Evolutionary conservation across 306 rosid species (phyloP), one percentile per base, ranked within the genome.

Genomic region (Ochetophila trinervis): DNA sequence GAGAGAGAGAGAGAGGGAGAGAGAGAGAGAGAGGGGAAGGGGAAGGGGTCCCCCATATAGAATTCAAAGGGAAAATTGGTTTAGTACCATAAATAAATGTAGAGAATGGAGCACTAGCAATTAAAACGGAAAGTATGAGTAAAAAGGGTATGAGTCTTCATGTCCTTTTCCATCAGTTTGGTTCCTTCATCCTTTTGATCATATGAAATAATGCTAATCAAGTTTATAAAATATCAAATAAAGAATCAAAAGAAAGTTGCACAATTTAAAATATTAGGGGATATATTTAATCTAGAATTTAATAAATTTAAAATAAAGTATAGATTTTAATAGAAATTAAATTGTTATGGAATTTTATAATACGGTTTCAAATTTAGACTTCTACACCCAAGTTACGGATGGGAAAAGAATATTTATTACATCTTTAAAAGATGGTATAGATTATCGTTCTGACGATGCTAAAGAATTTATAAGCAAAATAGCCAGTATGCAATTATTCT

Each of bases 161-260:
- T 36, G 49, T 8, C 0, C 2, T 37, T n/a, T 34, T 20, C 18
- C 62, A 35, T 59, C 16, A 8, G 13, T 45, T 72, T 32, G 37
- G 58, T 57, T 63, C 66, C 60, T 50, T 19, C 72, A 10, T 1
- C 52, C 36, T n/a, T 50, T 72, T n/a, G n/a, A n/a, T 64, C 69
- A 63, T 45, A 47, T 58, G 76, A 76, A 54, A 71, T 58, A 63
- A 37, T 30, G 59, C 53, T 20, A 50, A 37, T 17, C 45, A 53
- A 45, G 58, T 54, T 55, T 49, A 59, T n/a, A 51, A 36, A 56
- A 12, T 54, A 13, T 12, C 18, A 7, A 62, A 22, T 12, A 9
- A 40, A 8, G 0, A 40, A 40, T 27, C 32, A 40, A 40, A 10
- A 1, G 53, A 40, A 22, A 49, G 45, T 66, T 58, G 2, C 40